Conservation (phyloP, 176 grass and related monocot genomes). For the Elymus sibiricus region DNA sequence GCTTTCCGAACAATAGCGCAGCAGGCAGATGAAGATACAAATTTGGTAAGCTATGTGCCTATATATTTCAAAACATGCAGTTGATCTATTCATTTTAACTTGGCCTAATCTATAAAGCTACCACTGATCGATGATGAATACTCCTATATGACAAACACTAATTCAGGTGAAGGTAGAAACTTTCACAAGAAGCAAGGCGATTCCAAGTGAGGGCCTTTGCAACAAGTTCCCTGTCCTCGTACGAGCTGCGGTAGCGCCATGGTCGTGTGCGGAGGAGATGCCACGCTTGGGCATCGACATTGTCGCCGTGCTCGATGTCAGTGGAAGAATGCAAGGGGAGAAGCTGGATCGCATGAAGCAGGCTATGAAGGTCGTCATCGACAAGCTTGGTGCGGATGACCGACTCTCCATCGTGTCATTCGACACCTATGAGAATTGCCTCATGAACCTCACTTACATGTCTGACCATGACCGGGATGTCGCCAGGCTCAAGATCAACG, state of each 20-base stretch:
- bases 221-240: neutral
- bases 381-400: neutral
- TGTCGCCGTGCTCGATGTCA: neutral
- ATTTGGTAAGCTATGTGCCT: neutral
- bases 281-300: neutral
- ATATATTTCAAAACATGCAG: neutral
- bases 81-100: neutral
- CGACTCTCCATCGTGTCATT: constrained; percentile 18
- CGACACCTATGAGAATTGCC: neutral
- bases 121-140: neutral
- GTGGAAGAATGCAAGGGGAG: neutral
- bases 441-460: neutral
- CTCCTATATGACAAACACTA: neutral
- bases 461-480: neutral
- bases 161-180: neutral
- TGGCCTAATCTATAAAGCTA: neutral
- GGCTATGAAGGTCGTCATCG: constrained; percentile 1
- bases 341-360: neutral
- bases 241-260: neutral
- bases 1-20: neutral
- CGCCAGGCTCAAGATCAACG: neutral
- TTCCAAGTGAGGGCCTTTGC: neutral
- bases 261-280: rapidly evolving
- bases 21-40: neutral
- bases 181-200: neutral